phyloP scores from a whole-genome alignment of 306 rosid genomes.

The Aeschynomene evenia region DNA sequence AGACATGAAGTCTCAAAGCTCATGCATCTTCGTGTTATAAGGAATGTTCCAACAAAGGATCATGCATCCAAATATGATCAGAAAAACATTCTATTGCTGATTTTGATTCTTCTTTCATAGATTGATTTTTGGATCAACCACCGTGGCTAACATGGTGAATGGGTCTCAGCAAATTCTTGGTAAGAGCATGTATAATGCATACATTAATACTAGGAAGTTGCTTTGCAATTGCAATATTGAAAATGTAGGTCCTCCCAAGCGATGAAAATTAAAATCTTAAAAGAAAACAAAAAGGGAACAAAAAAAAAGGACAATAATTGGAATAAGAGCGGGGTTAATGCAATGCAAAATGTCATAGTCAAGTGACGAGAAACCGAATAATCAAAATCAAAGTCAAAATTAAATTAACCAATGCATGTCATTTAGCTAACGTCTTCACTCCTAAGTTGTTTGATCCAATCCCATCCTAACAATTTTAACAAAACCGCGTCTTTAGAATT shows the following conservation, averaged over 20 bases:
- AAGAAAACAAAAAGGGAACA: background rate
- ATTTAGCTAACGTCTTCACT: background rate
- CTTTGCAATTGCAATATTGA: background rate
- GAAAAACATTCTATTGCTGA: too few species aligned
- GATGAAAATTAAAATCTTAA: background rate
- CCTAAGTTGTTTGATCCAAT: background rate
- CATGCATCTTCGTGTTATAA: too few species aligned
- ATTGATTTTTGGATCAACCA: too few species aligned
- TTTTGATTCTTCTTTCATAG: too few species aligned
- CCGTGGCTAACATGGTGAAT: too few species aligned
- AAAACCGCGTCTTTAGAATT: slow-evolving; percentile 2
- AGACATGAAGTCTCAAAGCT: too few species aligned
- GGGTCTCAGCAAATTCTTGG: too few species aligned
- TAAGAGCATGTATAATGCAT: too few species aligned
- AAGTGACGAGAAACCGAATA: background rate
- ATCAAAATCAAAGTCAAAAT: background rate
- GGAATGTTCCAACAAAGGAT: too few species aligned
- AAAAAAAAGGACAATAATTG: background rate
- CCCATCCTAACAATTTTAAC: too few species aligned
- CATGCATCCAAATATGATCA: too few species aligned
- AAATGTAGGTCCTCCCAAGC: background rate
- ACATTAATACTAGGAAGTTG: slow-evolving; percentile 23
- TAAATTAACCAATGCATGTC: background rate
- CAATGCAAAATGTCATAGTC: slow-evolving; percentile 10
- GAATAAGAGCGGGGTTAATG: background rate